A percentile compares a stretch with the other conserved stretches of the same genome.
Evolutionary conservation across 192 early-diverging fungal species (phyloP).

Genomic region (Coemansia sp.): DNA sequence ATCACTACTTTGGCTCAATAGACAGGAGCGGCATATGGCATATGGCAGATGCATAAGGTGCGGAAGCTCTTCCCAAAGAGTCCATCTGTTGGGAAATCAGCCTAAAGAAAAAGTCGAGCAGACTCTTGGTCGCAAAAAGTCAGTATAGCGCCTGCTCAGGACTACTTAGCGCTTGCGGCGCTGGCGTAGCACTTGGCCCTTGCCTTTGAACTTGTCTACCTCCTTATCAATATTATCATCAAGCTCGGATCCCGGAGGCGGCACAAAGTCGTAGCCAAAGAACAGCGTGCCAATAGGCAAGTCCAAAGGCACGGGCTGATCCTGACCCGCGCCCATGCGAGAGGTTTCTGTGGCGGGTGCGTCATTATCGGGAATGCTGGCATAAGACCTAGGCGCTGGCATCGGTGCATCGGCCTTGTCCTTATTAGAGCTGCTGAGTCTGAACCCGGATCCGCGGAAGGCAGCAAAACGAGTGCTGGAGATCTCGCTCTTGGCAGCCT

Average conservation of each 20-base stretch:
- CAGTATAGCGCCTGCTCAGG: too few species aligned
- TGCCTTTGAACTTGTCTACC: constrained; percentile 26
- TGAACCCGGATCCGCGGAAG: constrained; percentile 13
- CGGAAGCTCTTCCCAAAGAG: neutral
- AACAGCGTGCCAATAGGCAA: constrained; percentile 84
- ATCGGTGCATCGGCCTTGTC: neutral
- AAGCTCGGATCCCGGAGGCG: constrained; percentile 47
- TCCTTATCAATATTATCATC: neutral
- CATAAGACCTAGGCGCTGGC: constrained; percentile 25
- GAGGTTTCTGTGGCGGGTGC: neutral
- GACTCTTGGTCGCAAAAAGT: too few species aligned
- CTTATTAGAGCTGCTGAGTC: constrained; percentile 7
- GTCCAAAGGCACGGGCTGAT: constrained; percentile 67
- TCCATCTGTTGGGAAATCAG: neutral
- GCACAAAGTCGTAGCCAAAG: constrained; percentile 84
- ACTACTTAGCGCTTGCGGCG: constrained; percentile 43
- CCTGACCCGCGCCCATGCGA: neutral
- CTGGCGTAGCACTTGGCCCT: constrained; percentile 37
- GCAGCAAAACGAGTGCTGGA: constrained; percentile 10
- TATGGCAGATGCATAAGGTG: constrained; percentile 1
- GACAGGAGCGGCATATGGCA: too few species aligned
- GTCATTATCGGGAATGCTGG: constrained; percentile 10
- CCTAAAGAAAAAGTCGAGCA: too few species aligned
- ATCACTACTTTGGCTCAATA: too few species aligned
- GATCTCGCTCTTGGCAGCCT: constrained; percentile 26